Conservation (phyloP, 2,329 filamentous ascomycete genomes). For the Hymenoscyphus repandus region DNA sequence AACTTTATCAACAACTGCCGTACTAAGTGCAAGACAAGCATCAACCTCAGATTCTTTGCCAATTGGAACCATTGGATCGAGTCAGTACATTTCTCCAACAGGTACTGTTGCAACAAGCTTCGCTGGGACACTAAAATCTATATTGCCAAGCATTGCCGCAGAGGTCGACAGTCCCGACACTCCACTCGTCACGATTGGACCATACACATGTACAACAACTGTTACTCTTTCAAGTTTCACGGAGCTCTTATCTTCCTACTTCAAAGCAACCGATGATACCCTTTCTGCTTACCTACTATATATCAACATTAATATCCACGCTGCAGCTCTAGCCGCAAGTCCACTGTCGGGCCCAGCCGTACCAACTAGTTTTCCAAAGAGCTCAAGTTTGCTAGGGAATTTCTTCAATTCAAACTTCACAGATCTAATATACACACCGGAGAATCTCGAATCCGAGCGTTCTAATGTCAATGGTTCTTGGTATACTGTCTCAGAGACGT, state of each 20-base stretch:
- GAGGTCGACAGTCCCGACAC: constrained; percentile 18
- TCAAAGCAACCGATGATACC: constrained; percentile 47
- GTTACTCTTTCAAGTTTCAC: constrained; percentile 47
- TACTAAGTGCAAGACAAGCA: not conserved
- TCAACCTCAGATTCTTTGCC: no score
- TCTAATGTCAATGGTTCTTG: constrained; percentile 53
- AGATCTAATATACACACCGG: constrained; percentile 49
- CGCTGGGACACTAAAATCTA: constrained; percentile 15
- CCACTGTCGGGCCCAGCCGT: constrained; percentile 39
- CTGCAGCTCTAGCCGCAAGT: constrained; percentile 39
- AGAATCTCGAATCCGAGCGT: constrained; percentile 44
- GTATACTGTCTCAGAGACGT: constrained; percentile 40
- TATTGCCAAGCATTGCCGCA: constrained; percentile 14
- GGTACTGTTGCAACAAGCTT: not conserved
- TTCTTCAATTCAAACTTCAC: constrained; percentile 43
- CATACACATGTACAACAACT: constrained; percentile 47
- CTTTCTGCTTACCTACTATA: constrained; percentile 48
- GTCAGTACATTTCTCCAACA: not conserved
- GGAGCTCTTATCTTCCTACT: constrained; percentile 46
- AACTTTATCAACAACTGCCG: not conserved
- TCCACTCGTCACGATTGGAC: constrained; percentile 43
- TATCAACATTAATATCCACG: constrained; percentile 55
- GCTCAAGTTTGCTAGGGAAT: constrained; percentile 40
- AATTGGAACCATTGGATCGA: no score
- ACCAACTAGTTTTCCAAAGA: constrained; percentile 39